Evolutionary conservation across 2,329 filamentous ascomycete genomes (phyloP).

Genomic region (Fusarium nodosum): DNA sequence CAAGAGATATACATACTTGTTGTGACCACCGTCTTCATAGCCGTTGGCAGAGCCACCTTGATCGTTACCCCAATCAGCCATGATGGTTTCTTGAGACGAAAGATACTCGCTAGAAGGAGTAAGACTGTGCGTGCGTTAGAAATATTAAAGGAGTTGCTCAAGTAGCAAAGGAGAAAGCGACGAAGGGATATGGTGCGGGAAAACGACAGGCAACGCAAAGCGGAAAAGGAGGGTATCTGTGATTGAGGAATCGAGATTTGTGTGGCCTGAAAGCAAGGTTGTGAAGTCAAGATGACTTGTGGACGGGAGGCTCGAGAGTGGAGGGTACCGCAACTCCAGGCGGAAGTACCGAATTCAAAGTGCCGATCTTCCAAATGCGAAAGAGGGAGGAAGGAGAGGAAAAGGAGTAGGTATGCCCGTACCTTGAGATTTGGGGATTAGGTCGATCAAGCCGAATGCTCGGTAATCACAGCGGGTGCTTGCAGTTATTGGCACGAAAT

Average conservation of each 20-base stretch:
- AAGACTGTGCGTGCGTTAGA: neutral
- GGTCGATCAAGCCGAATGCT: neutral
- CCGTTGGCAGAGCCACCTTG: conserved; percentile 14
- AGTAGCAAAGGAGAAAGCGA: neutral
- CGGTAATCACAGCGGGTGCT: neutral
- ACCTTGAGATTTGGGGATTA: conserved; percentile 21
- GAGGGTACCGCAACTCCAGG: neutral
- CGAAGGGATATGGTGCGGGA: neutral
- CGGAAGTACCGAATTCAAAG: neutral
- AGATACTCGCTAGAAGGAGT: neutral
- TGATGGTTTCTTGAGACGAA: neutral
- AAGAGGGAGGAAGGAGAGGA: neutral
- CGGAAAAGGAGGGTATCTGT: neutral
- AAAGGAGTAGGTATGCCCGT: neutral
- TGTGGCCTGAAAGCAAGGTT: neutral
- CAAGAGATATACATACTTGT: conserved; percentile 16
- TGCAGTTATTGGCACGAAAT: neutral
- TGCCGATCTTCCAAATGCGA: neutral
- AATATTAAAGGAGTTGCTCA: neutral
- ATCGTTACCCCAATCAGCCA: conserved; percentile 31
- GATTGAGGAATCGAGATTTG: neutral
- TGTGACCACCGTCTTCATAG: conserved; percentile 10
- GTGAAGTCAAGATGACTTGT: neutral
- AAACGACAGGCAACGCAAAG: neutral
- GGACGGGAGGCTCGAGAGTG: neutral